Conservation (phyloP, 1,284 basidiomycete species). For the Sanghuangporus weigelae region DNA sequence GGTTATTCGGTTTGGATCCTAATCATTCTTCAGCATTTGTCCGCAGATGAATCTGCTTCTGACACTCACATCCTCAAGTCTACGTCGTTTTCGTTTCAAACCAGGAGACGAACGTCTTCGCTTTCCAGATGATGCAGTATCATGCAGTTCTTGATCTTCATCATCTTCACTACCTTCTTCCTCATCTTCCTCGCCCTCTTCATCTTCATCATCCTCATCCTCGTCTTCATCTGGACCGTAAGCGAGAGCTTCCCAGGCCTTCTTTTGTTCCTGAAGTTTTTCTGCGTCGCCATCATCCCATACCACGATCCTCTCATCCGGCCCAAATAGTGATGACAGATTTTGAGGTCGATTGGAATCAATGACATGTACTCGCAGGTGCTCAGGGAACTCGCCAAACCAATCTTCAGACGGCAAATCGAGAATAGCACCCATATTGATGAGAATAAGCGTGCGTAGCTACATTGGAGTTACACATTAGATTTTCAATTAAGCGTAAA, state of each 20-base stretch:
- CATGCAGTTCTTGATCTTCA: slow-evolving; percentile 27
- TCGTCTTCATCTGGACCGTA: slow-evolving; percentile 41
- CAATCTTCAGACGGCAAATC: slow-evolving; percentile 72
- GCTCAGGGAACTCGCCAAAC: slow-evolving; percentile 64
- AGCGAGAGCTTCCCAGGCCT: slow-evolving; percentile 76
- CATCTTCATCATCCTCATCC: slow-evolving; percentile 33
- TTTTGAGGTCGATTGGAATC: slow-evolving; percentile 93
- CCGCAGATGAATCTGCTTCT: slow-evolving; percentile 12
- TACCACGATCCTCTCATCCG: slow-evolving; percentile 65
- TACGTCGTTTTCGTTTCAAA: slow-evolving; percentile 43
- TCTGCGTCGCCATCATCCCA: slow-evolving; percentile 89
- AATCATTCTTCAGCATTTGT: slow-evolving; percentile 14
- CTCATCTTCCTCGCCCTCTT: slow-evolving; percentile 43
- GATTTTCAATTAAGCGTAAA: slow-evolving; percentile 1
- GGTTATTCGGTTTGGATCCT: slow-evolving; percentile 47
- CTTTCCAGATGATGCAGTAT: slow-evolving; percentile 41
- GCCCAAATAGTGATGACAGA: slow-evolving; percentile 82
- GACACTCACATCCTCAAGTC: slow-evolving; percentile 40
- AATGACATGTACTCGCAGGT: slow-evolving; percentile 82
- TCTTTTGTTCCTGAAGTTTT: slow-evolving; percentile 55
- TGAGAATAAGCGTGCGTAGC: slow-evolving; percentile 87
- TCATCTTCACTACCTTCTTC: slow-evolving; percentile 35
- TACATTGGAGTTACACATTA: slow-evolving; percentile 30
- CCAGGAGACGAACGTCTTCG: slow-evolving; percentile 36
- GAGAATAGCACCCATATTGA: slow-evolving; percentile 90